Conservation (phyloP, 1,284 basidiomycete genomes). For the Schizophyllum amplum region DNA sequence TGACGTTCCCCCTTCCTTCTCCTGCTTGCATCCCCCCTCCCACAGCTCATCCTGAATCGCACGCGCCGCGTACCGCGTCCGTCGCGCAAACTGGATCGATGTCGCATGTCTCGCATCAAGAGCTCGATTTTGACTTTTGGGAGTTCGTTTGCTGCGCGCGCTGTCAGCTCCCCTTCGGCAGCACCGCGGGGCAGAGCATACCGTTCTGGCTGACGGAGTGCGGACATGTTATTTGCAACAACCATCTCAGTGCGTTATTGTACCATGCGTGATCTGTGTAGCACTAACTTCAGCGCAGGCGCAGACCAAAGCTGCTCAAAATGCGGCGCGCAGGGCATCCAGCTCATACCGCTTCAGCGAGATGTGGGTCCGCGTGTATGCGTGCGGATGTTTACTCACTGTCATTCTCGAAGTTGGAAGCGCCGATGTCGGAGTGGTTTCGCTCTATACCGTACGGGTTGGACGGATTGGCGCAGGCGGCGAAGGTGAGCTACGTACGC, state of each 20-base stretch:
- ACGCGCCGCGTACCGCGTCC: too few species aligned
- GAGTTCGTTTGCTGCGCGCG: conserved; percentile 63
- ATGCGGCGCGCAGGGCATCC: conserved; percentile 55
- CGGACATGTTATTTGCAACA: conserved; percentile 74
- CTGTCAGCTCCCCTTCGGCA: conserved; percentile 57
- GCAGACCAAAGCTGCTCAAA: conserved; percentile 61
- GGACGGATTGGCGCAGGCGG: conserved; percentile 54
- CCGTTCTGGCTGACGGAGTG: conserved; percentile 84
- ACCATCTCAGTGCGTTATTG: conserved; percentile 60
- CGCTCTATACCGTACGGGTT: conserved; percentile 48
- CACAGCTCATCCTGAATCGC: neutral
- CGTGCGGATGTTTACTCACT: conserved; percentile 3
- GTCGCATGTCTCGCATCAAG: neutral
- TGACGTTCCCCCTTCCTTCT: neutral
- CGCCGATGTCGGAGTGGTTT: conserved; percentile 76
- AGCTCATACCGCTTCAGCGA: conserved; percentile 61
- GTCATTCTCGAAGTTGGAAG: conserved; percentile 47
- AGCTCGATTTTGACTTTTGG: conserved; percentile 58
- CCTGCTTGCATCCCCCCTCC: neutral
- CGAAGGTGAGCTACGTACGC: conserved; percentile 42
- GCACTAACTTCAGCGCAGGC: too few species aligned
- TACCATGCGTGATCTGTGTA: too few species aligned
- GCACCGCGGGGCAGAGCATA: conserved; percentile 42
- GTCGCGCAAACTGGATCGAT: too few species aligned
- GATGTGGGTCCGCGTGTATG: conserved; percentile 38